Percentiles rank a stretch among this genome's conserved stretches.
Conservation (phyloP, 768 basidiomycete species). For the Tricholoma sp. region DNA sequence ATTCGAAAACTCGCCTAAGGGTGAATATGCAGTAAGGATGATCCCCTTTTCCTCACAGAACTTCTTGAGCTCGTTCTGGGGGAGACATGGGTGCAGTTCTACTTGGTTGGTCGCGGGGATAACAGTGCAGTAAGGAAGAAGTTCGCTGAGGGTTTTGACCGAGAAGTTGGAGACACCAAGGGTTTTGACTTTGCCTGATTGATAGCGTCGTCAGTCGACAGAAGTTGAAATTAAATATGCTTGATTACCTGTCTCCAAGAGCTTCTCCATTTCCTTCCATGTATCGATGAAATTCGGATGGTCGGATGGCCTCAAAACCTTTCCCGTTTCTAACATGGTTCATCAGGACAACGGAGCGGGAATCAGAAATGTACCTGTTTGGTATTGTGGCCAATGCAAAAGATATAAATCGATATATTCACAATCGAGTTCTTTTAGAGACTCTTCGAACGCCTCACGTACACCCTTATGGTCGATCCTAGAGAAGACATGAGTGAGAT, state of each 20-base stretch:
- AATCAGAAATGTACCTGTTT: too few relatives aligned
- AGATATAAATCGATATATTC: too few relatives aligned
- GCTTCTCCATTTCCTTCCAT: constrained; percentile 26
- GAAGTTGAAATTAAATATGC: too few relatives aligned
- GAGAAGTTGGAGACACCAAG: constrained; percentile 60
- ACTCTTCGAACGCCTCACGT: constrained; percentile 16
- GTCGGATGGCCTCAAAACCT: constrained; percentile 15
- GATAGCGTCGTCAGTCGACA: too few relatives aligned
- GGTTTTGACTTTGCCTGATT: constrained; percentile 35
- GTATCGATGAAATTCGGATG: constrained; percentile 24
- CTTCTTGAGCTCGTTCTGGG: constrained; percentile 41
- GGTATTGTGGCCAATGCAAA: too few relatives aligned
- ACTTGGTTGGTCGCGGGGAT: constrained; percentile 54
- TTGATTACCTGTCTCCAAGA: too few relatives aligned
- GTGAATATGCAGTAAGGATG: constrained; percentile 45
- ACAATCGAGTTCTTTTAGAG: constrained; percentile 10
- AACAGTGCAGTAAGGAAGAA: constrained; percentile 40
- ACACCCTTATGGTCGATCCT: constrained; percentile 28
- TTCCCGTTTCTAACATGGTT: constrained; percentile 36
- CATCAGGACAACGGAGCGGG: too few relatives aligned
- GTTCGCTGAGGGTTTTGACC: constrained; percentile 33
- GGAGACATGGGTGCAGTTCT: constrained; percentile 52
- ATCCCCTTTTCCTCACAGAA: constrained; percentile 48
- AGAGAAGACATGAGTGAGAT: not conserved
- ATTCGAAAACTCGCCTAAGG: constrained; percentile 25